Evolutionary conservation across 495 filamentous ascomycete genomes (phyloP).

Genomic region (Trichocladium uniseriatum): DNA sequence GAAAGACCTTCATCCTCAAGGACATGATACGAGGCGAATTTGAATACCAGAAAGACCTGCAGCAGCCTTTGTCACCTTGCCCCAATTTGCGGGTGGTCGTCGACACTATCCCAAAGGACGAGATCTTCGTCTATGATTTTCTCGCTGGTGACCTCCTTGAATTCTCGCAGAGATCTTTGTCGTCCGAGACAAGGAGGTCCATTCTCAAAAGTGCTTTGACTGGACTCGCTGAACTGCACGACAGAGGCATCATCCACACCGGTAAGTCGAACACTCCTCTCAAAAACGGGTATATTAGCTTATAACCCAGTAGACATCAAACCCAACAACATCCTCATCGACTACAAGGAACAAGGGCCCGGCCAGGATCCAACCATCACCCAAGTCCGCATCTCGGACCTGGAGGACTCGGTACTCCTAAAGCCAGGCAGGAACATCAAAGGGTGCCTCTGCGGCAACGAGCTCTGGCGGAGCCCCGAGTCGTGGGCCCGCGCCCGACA

Average conservation of each 20-base stretch:
- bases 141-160: not conserved
- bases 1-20: not conserved
- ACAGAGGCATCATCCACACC: not conserved
- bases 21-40: not conserved
- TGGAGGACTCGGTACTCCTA: not conserved
- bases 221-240: not conserved
- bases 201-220: not conserved
- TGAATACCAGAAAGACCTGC: not conserved
- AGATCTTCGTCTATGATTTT: not conserved
- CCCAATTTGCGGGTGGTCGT: not conserved
- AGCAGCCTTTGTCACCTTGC: not conserved
- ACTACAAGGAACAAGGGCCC: constrained; percentile 25
- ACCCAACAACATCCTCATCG: constrained; percentile 31
- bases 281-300: not conserved
- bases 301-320: constrained; percentile 24
- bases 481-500: constrained; percentile 25
- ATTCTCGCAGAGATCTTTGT: not conserved
- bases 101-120: not conserved
- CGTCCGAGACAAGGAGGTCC: not conserved
- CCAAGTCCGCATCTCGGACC: not conserved
- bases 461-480: constrained; percentile 33
- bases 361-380: not conserved
- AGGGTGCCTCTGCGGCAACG: constrained; percentile 28
- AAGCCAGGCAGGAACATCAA: constrained; percentile 24
- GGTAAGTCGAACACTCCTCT: not conserved